Conservation (phyloP, 768 basidiomycete genomes). For the Agaricus bisporus region DNA sequence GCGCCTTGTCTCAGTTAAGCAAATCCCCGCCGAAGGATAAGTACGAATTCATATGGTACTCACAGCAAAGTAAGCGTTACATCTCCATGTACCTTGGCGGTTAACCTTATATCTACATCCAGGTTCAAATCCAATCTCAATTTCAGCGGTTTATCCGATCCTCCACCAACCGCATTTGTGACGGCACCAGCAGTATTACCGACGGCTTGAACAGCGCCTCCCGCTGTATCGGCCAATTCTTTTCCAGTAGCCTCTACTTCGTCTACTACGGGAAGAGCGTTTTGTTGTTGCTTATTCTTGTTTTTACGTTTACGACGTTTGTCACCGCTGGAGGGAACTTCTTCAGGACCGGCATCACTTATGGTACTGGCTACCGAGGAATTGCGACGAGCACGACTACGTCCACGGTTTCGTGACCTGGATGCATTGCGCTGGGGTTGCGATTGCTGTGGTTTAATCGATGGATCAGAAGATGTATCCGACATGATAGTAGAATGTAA, state of each 20-base stretch:
- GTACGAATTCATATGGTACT: conserved; percentile 10
- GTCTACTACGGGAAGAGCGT: conserved; percentile 15
- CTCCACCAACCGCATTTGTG: conserved; percentile 4
- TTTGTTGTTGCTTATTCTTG: conserved; percentile 2
- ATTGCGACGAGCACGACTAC: conserved; percentile 13
- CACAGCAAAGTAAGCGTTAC: conserved; percentile 26
- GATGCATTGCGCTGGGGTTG: no score
- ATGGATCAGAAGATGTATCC: no score
- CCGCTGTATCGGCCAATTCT: neutral
- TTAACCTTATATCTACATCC: conserved; percentile 27
- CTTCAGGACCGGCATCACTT: neutral
- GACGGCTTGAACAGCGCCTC: neutral
- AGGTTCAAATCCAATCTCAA: conserved; percentile 28
- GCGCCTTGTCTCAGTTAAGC: conserved; percentile 10
- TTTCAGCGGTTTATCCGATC: conserved; percentile 16
- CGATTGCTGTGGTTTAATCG: neutral
- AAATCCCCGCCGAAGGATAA: neutral
- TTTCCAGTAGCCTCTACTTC: conserved; percentile 14
- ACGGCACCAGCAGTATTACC: neutral
- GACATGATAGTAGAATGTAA: no score
- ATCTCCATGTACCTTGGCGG: conserved; percentile 27
- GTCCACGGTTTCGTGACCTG: conserved; percentile 9
- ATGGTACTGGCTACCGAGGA: conserved; percentile 8
- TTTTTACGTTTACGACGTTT: conserved; percentile 12
- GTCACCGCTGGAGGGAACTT: neutral